These are phyloP conservation scores for Cladophialophora psammophila DNA, from an alignment of 2,329 filamentous ascomycete species.

Conservation along the genomic window DNA sequence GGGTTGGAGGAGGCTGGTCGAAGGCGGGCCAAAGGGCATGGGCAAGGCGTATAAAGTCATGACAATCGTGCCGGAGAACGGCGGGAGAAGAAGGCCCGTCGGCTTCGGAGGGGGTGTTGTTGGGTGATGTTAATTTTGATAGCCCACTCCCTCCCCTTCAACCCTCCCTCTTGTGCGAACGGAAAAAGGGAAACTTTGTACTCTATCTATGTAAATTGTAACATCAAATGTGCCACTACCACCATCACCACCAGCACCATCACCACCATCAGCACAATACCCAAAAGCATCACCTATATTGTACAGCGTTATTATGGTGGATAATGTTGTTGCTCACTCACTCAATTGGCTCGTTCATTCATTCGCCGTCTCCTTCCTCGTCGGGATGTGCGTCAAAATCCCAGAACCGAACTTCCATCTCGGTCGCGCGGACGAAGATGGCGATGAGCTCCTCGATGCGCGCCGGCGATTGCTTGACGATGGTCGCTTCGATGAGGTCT, in stretches of 20 bases:
- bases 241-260: too few relatives aligned
- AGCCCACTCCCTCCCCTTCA: neutral
- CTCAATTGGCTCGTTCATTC: too few relatives aligned
- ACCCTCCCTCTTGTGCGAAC: neutral
- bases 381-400: constrained; percentile 64
- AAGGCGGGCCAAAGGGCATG: constrained; percentile 84
- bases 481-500: constrained; percentile 79
- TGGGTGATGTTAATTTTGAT: neutral
- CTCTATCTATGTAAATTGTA: too few relatives aligned
- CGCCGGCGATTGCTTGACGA: constrained; percentile 73
- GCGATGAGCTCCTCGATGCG: constrained; percentile 81
- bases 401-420: constrained; percentile 80
- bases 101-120: constrained; percentile 79
- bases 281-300: too few relatives aligned
- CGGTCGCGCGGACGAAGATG: constrained; percentile 86
- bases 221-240: too few relatives aligned
- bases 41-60: constrained; percentile 93
- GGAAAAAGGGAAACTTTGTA: neutral
- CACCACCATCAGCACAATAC: too few relatives aligned
- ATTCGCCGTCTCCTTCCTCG: neutral
- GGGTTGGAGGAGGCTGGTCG: constrained; percentile 83
- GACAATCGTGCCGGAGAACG: constrained; percentile 85
- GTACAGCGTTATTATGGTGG: too few relatives aligned
- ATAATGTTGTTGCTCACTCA: too few relatives aligned
- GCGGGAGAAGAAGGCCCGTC: constrained; percentile 76